Conservation (phyloP, 1,284 basidiomycete genomes). For the Clitocybe nebularis region DNA sequence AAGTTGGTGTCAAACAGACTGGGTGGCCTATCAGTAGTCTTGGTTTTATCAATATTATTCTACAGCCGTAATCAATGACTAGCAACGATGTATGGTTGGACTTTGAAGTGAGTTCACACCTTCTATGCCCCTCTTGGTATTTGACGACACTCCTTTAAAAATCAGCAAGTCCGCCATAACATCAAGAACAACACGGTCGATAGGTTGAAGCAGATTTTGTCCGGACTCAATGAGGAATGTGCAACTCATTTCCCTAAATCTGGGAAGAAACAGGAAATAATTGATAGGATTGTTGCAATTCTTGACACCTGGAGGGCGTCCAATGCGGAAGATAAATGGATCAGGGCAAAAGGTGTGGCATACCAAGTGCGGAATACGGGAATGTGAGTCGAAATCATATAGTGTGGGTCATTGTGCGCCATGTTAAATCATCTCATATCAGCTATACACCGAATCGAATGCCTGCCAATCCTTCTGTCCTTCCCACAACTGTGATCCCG, state of each 20-base stretch:
- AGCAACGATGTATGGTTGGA: slow-evolving; percentile 52
- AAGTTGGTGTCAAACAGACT: too few species aligned
- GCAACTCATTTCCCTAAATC: slow-evolving; percentile 62
- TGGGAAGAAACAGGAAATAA: slow-evolving; percentile 83
- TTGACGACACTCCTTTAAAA: slow-evolving; percentile 2
- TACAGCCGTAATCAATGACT: slow-evolving; percentile 40
- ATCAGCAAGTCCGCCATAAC: slow-evolving; percentile 40
- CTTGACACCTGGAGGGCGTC: slow-evolving; percentile 57
- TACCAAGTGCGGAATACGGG: slow-evolving; percentile 57
- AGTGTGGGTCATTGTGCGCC: slow-evolving; percentile 1
- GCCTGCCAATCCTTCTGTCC: slow-evolving; percentile 19
- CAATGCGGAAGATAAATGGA: slow-evolving; percentile 59
- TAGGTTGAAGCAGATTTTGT: slow-evolving; percentile 72
- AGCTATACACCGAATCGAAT: slow-evolving; percentile 30
- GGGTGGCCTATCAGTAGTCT: too few species aligned
- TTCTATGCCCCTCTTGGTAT: slow-evolving; percentile 2
- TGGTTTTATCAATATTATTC: too few species aligned
- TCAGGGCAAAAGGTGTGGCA: slow-evolving; percentile 59
- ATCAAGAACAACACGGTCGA: slow-evolving; percentile 67
- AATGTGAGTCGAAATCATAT: slow-evolving; percentile 55
- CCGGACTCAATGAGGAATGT: slow-evolving; percentile 72
- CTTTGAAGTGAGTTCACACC: slow-evolving; percentile 48
- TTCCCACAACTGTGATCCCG: slow-evolving; percentile 20
- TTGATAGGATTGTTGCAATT: slow-evolving; percentile 58
- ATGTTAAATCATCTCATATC: slow-evolving; percentile 8